Evolutionary conservation across 2,329 filamentous ascomycete genomes (phyloP).

Genomic region (Aureobasidium sp.): DNA sequence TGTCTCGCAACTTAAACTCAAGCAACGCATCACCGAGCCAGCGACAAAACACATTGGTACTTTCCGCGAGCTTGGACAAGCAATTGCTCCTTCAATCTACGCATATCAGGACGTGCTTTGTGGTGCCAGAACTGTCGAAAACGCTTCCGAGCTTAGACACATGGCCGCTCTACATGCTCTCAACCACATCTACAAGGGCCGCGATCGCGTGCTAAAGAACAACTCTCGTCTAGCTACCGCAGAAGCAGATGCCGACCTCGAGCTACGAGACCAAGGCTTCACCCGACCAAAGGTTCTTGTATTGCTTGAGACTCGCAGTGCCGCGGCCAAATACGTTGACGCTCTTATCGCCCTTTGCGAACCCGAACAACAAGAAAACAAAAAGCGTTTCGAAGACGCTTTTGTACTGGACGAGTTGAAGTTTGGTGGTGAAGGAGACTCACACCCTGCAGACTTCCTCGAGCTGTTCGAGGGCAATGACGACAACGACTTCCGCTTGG

Average conservation of each 20-base stretch:
- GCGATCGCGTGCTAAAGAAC: slow-evolving; percentile 87
- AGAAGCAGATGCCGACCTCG: slow-evolving; percentile 51
- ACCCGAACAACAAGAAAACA: slow-evolving; percentile 90
- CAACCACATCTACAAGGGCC: slow-evolving; percentile 89
- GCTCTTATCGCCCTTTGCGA: slow-evolving; percentile 66
- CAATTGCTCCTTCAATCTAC: slow-evolving; percentile 64
- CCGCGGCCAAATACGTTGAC: slow-evolving; percentile 70
- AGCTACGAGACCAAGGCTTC: slow-evolving; percentile 88
- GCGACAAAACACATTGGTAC: slow-evolving; percentile 45
- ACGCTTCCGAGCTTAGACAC: slow-evolving; percentile 60
- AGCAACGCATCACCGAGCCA: slow-evolving; percentile 56
- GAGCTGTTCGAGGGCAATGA: slow-evolving; percentile 91
- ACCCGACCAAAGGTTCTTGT: slow-evolving; percentile 90
- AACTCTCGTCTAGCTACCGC: slow-evolving; percentile 66
- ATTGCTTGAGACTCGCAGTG: slow-evolving; percentile 78
- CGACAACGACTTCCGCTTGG: slow-evolving; percentile 92
- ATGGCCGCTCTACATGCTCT: slow-evolving; percentile 74
- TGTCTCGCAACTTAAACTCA: slow-evolving; percentile 48
- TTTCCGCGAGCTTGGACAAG: slow-evolving; percentile 55
- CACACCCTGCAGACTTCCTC: slow-evolving; percentile 77
- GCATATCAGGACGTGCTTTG: slow-evolving; percentile 75
- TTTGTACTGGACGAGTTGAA: slow-evolving; percentile 63
- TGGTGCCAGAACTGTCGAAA: slow-evolving; percentile 60
- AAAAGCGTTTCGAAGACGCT: slow-evolving; percentile 79
- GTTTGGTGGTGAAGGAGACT: slow-evolving; percentile 48